Evolutionary conservation across 2,329 filamentous ascomycete species (phyloP).

Genomic region (Alternaria incomplexa): DNA sequence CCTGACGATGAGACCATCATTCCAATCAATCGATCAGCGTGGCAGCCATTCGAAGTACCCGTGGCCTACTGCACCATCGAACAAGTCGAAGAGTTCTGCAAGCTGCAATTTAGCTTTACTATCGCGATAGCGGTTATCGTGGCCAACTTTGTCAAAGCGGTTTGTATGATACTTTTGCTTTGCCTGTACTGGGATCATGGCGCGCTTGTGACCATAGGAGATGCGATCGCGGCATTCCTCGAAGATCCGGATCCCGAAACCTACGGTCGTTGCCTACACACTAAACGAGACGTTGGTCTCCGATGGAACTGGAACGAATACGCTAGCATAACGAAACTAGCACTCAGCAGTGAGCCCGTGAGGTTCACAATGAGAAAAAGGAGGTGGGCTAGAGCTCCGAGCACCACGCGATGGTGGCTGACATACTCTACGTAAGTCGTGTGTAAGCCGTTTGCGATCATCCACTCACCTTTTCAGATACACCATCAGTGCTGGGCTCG

Average conservation of each 20-base stretch:
- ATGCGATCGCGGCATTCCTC: slow-evolving; percentile 30
- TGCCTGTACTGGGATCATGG: slow-evolving; percentile 10
- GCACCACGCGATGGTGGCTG: not conserved
- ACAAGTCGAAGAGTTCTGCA: slow-evolving; percentile 26
- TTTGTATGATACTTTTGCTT: slow-evolving; percentile 15
- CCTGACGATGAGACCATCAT: slow-evolving; percentile 4
- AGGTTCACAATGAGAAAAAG: not conserved
- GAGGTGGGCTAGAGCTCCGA: not conserved
- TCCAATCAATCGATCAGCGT: slow-evolving; percentile 6
- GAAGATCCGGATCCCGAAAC: slow-evolving; percentile 22
- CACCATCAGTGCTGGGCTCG: not conserved
- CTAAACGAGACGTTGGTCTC: not conserved
- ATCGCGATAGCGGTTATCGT: slow-evolving; percentile 22
- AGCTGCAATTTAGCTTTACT: slow-evolving; percentile 32
- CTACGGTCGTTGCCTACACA: slow-evolving; percentile 9
- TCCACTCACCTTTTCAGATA: not conserved
- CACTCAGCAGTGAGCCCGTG: not conserved
- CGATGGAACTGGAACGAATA: slow-evolving; percentile 2
- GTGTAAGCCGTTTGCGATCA: not conserved
- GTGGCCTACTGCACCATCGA: slow-evolving; percentile 29
- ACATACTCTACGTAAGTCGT: not conserved
- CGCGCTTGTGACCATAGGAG: slow-evolving; percentile 28
- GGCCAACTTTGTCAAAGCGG: slow-evolving; percentile 13
- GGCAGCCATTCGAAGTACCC: slow-evolving; percentile 13
- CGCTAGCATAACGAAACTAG: not conserved